Evolutionary conservation across 2,329 filamentous ascomycete genomes (phyloP).

Genomic region (Juglanconis sp.): DNA sequence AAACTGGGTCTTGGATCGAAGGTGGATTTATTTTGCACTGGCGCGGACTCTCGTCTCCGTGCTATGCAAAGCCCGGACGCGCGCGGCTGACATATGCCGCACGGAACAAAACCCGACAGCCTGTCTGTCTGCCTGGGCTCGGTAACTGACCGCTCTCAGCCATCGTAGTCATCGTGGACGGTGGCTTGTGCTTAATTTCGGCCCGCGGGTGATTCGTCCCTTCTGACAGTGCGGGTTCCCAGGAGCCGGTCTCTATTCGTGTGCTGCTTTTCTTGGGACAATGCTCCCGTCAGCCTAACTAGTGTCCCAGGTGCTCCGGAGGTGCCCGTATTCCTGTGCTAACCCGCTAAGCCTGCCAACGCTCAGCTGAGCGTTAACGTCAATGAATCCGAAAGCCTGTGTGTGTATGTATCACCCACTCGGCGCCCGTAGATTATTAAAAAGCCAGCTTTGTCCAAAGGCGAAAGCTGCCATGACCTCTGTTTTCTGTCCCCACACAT

Average conservation of each 20-base stretch:
- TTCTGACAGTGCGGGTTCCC: neutral
- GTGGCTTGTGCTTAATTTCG: constrained; percentile 2
- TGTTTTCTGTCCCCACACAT: too few relatives aligned
- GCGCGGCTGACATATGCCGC: too few relatives aligned
- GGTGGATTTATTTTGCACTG: neutral
- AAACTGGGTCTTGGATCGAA: neutral
- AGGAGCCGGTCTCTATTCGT: constrained; percentile 11
- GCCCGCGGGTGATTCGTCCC: neutral
- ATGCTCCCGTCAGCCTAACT: constrained; percentile 4
- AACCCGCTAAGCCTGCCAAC: neutral
- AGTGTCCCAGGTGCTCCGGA: neutral
- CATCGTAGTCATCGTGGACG: neutral
- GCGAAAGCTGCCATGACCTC: too few relatives aligned
- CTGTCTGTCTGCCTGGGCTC: neutral
- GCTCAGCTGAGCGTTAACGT: neutral
- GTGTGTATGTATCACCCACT: neutral
- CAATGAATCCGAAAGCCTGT: neutral
- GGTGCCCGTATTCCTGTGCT: neutral
- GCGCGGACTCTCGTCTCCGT: neutral
- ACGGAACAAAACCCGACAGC: too few relatives aligned
- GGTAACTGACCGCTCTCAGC: neutral
- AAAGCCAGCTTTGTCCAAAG: neutral
- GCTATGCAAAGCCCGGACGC: too few relatives aligned
- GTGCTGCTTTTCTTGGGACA: neutral
- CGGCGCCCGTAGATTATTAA: neutral